Evolutionary conservation across 345 rosid genomes (phyloP).

Genomic region (Ailanthus altissimus): DNA sequence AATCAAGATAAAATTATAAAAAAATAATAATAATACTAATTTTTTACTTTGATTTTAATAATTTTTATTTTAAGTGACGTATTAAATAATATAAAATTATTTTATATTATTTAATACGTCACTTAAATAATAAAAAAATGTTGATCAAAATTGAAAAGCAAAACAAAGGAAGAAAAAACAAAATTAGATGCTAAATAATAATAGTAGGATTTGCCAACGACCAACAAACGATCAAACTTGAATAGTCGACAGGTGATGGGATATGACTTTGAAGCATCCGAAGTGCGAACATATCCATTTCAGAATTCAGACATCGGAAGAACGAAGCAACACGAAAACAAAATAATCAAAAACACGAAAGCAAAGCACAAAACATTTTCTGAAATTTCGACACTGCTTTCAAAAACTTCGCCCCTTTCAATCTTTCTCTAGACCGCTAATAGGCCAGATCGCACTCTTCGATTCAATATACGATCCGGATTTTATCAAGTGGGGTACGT

Average conservation of each 20-base stretch:
- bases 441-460: not conserved
- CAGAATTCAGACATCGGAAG: not conserved
- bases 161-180: not conserved
- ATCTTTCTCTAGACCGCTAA: not conserved
- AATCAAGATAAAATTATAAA: too few species aligned
- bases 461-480: not conserved
- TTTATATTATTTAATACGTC: too few species aligned
- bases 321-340: not conserved
- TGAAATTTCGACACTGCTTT: not conserved
- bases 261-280: not conserved
- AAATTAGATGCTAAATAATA: not conserved
- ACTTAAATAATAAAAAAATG: too few species aligned
- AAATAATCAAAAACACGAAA: not conserved
- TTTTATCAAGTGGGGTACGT: slow-evolving; percentile 14
- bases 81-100: too few species aligned
- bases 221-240: not conserved
- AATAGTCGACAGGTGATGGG: not conserved
- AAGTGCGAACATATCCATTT: not conserved
- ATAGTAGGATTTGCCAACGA: not conserved
- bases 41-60: too few species aligned
- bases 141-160: too few species aligned
- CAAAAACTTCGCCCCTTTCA: not conserved
- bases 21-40: too few species aligned
- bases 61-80: too few species aligned
- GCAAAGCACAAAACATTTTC: not conserved